Evolutionary conservation across 345 rosid genomes (phyloP).

Genomic region (Abelmoschus esculentus): DNA sequence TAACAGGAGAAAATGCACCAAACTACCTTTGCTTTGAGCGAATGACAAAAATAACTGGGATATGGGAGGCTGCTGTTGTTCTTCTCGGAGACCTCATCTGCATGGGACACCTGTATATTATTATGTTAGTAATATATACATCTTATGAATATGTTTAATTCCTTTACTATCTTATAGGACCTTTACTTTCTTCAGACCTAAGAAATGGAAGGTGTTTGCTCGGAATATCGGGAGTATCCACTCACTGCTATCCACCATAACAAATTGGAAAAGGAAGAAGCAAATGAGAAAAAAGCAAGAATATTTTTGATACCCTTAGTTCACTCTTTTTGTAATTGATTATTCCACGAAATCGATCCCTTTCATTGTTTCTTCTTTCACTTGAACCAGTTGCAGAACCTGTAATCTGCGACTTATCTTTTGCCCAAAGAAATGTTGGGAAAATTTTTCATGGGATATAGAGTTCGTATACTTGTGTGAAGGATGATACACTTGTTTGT

Average conservation of each 20-base stretch:
- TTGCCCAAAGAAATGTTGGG: background rate
- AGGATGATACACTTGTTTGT: background rate
- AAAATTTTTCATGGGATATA: too few species aligned
- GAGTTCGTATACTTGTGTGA: background rate
- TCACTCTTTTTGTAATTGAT: background rate
- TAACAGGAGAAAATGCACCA: too few species aligned
- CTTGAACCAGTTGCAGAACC: background rate
- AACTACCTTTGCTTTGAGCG: background rate
- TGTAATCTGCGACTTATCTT: background rate
- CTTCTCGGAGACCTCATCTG: conserved; percentile 67
- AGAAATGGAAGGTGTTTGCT: background rate
- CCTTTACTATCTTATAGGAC: background rate
- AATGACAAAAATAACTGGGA: conserved; percentile 14
- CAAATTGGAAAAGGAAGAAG: background rate
- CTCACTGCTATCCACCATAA: background rate
- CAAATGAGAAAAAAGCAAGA: background rate
- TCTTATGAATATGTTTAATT: background rate
- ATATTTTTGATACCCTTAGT: background rate
- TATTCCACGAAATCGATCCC: background rate
- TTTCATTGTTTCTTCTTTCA: background rate
- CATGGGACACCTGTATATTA: conserved; percentile 76
- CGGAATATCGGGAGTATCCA: background rate
- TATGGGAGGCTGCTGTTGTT: conserved; percentile 95
- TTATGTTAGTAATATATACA: conserved; percentile 34
- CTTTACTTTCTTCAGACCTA: conserved; percentile 1